Evolutionary conservation across 768 basidiomycete species (phyloP).

Genomic region (Trametes punicea): DNA sequence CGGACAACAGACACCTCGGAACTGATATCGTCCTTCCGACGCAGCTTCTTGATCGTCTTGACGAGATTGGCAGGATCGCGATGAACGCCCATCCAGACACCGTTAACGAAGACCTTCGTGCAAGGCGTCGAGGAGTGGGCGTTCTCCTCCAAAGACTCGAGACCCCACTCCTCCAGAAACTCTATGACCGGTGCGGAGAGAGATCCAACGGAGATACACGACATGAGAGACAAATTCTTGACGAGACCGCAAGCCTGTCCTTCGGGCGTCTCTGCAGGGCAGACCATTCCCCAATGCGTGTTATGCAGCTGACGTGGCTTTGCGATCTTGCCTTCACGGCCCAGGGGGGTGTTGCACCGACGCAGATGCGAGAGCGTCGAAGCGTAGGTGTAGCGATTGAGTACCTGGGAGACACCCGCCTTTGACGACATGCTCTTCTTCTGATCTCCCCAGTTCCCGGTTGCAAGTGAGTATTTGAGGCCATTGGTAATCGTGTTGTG

Average conservation of each 20-base stretch:
- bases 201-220: slow-evolving; percentile 97
- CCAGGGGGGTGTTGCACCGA: slow-evolving; percentile 96
- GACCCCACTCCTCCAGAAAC: slow-evolving; percentile 97
- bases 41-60: slow-evolving; percentile 87
- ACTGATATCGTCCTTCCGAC: slow-evolving; percentile 92
- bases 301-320: slow-evolving; percentile 99
- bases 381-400: slow-evolving; percentile 98
- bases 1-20: slow-evolving; percentile 96
- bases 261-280: slow-evolving; percentile 98
- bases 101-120: slow-evolving; percentile 98
- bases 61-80: slow-evolving; percentile 91
- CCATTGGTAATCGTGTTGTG: slow-evolving; percentile 98
- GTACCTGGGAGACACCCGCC: slow-evolving; percentile 97
- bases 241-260: slow-evolving; percentile 99
- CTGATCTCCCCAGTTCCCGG: slow-evolving; percentile 99
- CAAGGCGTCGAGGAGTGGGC: slow-evolving; percentile 77
- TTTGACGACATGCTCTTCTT: slow-evolving; percentile 98
- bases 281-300: slow-evolving; percentile 99
- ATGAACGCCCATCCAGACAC: slow-evolving; percentile 99
- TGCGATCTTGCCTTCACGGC: slow-evolving; percentile 97
- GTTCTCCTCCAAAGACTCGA: slow-evolving; percentile 93
- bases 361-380: slow-evolving; percentile 97
- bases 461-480: slow-evolving; percentile 95
- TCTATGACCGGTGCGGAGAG: slow-evolving; percentile 95
- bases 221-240: slow-evolving; percentile 96